These are phyloP conservation scores for Tylopilus sp. DNA, from an alignment of 768 basidiomycete species.

Conservation along the genomic window DNA sequence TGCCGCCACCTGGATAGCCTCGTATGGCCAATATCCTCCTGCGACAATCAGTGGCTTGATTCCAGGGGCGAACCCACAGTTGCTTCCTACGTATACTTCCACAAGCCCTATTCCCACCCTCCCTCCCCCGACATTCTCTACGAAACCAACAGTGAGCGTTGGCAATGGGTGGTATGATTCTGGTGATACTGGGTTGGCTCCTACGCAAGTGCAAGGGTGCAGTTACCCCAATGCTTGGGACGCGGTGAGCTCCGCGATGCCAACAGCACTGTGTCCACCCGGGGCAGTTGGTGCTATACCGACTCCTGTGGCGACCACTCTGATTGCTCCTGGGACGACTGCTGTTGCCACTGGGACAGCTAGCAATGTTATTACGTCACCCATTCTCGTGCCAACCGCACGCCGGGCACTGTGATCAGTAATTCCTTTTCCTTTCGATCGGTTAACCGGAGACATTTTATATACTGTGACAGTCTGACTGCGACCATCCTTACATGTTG, in stretches of 20 bases:
- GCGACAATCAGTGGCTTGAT: conserved; percentile 45
- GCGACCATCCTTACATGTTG: background rate
- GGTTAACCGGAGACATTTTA: background rate
- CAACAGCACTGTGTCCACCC: conserved; percentile 40
- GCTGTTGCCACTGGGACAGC: background rate
- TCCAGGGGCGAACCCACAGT: conserved; percentile 30
- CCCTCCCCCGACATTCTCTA: conserved; percentile 51
- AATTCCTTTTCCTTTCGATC: background rate
- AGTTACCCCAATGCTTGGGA: conserved; percentile 64
- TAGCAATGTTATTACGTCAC: background rate
- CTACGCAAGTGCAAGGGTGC: conserved; percentile 60
- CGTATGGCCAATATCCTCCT: conserved; percentile 54
- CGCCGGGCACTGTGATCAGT: conserved; percentile 5
- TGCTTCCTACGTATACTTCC: conserved; percentile 62
- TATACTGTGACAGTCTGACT: background rate
- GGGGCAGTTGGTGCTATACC: conserved; percentile 1
- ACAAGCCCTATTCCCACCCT: conserved; percentile 58
- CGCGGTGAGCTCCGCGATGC: conserved; percentile 48
- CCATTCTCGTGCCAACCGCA: background rate
- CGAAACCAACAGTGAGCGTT: conserved; percentile 37
- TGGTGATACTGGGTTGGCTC: conserved; percentile 49
- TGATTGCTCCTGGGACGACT: conserved; percentile 3
- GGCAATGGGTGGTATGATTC: conserved; percentile 59
- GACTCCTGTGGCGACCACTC: background rate
- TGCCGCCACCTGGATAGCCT: conserved; percentile 37